These are phyloP conservation scores for Penicillium roqueforti DNA, from an alignment of 495 filamentous ascomycete genomes.

Conservation along the genomic window DNA sequence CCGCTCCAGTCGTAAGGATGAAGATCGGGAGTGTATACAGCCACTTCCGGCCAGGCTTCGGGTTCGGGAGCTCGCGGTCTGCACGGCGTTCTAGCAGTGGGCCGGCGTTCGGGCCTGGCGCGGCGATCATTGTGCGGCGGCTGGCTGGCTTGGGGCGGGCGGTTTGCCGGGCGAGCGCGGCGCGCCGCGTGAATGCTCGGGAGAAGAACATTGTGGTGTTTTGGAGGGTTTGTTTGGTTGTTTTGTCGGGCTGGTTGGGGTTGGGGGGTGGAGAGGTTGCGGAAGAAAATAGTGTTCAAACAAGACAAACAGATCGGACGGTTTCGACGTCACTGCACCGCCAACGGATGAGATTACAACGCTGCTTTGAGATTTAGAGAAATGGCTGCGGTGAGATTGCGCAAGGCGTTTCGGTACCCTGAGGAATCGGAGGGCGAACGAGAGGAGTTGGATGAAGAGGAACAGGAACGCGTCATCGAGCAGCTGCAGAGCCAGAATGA, in stretches of 20 bases:
- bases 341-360: background rate
- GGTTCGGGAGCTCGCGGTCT: constrained; percentile 70
- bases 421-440: constrained; percentile 47
- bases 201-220: constrained; percentile 13
- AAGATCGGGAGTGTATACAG: constrained; percentile 55
- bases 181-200: constrained; percentile 16
- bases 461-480: constrained; percentile 68
- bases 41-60: constrained; percentile 41
- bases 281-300: constrained; percentile 23
- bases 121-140: constrained; percentile 47
- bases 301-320: constrained; percentile 30
- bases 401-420: constrained; percentile 61
- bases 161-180: constrained; percentile 15
- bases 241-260: background rate
- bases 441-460: constrained; percentile 62
- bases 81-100: constrained; percentile 75
- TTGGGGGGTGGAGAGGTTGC: background rate
- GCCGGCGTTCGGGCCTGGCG: constrained; percentile 49
- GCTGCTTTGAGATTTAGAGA: background rate
- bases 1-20: constrained; percentile 53
- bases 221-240: background rate
- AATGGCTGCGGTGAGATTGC: constrained; percentile 53
- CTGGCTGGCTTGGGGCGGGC: constrained; percentile 13
- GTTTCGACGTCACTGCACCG: constrained; percentile 8
- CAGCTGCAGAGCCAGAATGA: constrained; percentile 54